A percentile compares a stretch with the other conserved stretches of the same genome.
Evolutionary conservation across 2,329 filamentous ascomycete species (phyloP).

Genomic region (Fusarium pininemorale): DNA sequence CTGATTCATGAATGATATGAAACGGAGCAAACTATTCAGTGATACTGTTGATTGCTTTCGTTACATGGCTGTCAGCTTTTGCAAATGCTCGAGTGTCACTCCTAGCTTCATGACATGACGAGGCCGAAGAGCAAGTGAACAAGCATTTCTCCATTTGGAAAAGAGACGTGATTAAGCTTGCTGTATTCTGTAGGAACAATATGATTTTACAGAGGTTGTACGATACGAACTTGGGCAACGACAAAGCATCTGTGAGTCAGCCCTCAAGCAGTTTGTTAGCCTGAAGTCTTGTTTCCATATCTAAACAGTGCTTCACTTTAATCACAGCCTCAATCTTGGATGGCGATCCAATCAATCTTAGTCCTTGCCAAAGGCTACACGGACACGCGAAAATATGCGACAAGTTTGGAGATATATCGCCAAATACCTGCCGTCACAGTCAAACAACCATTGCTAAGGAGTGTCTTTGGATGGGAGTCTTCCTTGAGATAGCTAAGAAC

Average conservation of each 20-base stretch:
- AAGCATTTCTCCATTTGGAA: background rate
- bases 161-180: background rate
- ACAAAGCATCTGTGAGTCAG: background rate
- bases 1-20: background rate
- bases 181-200: background rate
- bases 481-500: too few relatives aligned
- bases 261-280: background rate
- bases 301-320: background rate
- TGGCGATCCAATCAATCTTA: too few relatives aligned
- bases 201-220: too few relatives aligned
- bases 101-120: background rate
- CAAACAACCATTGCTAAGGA: background rate
- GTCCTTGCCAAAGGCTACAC: background rate
- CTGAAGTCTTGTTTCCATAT: background rate
- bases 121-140: background rate
- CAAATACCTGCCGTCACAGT: background rate
- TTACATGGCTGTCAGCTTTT: background rate
- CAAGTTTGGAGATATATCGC: background rate
- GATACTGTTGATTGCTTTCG: background rate
- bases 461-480: too few relatives aligned
- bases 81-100: background rate
- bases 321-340: background rate
- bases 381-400: background rate
- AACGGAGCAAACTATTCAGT: background rate
- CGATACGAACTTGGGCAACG: background rate